These are phyloP conservation scores for Paraglomus occultum DNA, from an alignment of 192 early-diverging fungal species.

Conservation along the genomic window DNA sequence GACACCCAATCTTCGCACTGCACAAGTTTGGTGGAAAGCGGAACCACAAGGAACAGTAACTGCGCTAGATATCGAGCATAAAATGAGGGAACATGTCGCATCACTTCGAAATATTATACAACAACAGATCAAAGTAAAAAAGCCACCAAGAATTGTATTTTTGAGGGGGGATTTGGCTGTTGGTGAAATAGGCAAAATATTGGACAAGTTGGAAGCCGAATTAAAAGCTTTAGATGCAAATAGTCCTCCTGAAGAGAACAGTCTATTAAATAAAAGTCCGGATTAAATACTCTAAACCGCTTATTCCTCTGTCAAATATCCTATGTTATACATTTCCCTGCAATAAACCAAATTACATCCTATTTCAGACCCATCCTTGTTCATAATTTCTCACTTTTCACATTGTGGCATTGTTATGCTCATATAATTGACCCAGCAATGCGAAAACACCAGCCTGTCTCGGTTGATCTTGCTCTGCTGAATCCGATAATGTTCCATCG, in stretches of 20 bases:
- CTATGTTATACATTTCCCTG: too few relatives aligned
- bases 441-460: constrained; percentile 42
- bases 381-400: too few relatives aligned
- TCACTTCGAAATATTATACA: constrained; percentile 12
- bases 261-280: too few relatives aligned
- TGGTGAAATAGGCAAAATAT: constrained; percentile 6
- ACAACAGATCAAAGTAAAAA: not conserved
- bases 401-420: constrained; percentile 47
- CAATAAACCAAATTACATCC: too few relatives aligned
- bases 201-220: constrained; percentile 16
- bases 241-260: too few relatives aligned
- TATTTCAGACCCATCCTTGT: too few relatives aligned
- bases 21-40: constrained; percentile 16
- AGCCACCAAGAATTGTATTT: constrained; percentile 17
- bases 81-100: not conserved
- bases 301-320: too few relatives aligned
- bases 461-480: constrained; percentile 31
- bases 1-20: not conserved
- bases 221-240: not conserved
- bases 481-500: constrained; percentile 32
- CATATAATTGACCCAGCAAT: constrained; percentile 56
- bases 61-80: constrained; percentile 8
- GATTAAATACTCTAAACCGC: too few relatives aligned
- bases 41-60: constrained; percentile 8
- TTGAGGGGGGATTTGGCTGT: not conserved